phyloP scores from a whole-genome alignment of 1,284 basidiomycete species.

The Fomitiporia mediterranea region DNA sequence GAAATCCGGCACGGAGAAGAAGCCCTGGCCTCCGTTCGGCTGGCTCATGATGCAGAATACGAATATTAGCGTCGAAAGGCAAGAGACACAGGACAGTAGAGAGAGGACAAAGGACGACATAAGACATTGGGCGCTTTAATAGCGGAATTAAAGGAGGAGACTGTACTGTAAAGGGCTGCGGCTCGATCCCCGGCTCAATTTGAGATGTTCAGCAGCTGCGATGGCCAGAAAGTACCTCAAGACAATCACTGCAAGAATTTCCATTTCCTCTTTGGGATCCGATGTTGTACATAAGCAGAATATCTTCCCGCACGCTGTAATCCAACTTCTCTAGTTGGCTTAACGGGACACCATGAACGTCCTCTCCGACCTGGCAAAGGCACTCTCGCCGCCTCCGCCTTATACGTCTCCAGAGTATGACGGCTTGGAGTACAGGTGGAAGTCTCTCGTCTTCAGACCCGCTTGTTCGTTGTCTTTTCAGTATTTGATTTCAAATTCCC shows the following conservation, averaged over 20 bases:
- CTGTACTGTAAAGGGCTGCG: not conserved
- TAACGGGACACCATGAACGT: constrained; percentile 18
- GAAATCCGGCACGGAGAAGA: constrained; percentile 17
- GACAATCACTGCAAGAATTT: not conserved
- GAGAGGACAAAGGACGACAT: not conserved
- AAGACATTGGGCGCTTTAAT: not conserved
- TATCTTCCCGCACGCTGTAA: too few species aligned
- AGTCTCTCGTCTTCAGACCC: constrained; percentile 74
- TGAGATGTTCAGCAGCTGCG: not conserved
- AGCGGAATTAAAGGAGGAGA: not conserved
- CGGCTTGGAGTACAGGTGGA: constrained; percentile 68
- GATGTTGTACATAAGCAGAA: too few species aligned
- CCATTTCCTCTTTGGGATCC: not conserved
- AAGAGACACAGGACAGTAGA: not conserved
- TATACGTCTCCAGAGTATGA: constrained; percentile 43
- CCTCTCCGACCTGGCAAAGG: constrained; percentile 39
- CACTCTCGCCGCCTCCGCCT: constrained; percentile 45
- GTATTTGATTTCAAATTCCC: not conserved
- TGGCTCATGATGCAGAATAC: not conserved
- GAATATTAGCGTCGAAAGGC: not conserved
- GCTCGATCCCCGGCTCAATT: constrained; percentile 1
- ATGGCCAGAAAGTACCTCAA: not conserved
- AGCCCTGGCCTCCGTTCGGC: constrained; percentile 1
- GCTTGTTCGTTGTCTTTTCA: constrained; percentile 46
- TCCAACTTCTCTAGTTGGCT: too few species aligned